Conservation (phyloP, 1,139 yeast genomes). For the Taphrina flavorubra region DNA sequence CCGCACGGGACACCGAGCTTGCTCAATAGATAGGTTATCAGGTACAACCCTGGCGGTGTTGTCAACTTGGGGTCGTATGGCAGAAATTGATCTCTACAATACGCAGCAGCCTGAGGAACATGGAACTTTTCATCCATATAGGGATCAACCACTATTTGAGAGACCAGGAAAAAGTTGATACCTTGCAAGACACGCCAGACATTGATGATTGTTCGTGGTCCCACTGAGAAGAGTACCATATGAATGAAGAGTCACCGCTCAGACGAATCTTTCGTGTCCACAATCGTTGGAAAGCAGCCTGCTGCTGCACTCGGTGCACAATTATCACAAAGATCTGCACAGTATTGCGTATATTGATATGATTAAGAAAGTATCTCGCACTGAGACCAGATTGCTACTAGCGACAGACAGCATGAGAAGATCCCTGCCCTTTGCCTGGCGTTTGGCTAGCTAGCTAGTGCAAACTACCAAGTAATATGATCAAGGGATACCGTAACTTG, state of each 20-base stretch:
- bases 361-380: no score
- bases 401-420: no score
- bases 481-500: neutral
- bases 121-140: constrained; percentile 76
- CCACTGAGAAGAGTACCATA: neutral
- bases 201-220: neutral
- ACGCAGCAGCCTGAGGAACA: constrained; percentile 73
- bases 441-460: no score
- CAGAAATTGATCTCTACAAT: constrained; percentile 64
- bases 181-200: constrained; percentile 34
- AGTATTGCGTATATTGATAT: no score
- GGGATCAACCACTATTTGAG: constrained; percentile 48
- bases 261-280: no score
- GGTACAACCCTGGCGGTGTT: constrained; percentile 92
- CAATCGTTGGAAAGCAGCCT: no score
- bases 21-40: constrained; percentile 7
- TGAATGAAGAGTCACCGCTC: neutral
- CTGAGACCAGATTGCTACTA: no score
- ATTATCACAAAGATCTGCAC: no score
- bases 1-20: constrained; percentile 26
- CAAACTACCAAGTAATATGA: no score
- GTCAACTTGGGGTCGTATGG: constrained; percentile 91
- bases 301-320: no score
- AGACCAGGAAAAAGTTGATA: constrained; percentile 42
- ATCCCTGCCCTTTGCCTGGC: no score